Percentiles rank a stretch among this genome's conserved stretches.
Conservation (phyloP, 2,329 filamentous ascomycete genomes). For the Fusarium miscanthi region DNA sequence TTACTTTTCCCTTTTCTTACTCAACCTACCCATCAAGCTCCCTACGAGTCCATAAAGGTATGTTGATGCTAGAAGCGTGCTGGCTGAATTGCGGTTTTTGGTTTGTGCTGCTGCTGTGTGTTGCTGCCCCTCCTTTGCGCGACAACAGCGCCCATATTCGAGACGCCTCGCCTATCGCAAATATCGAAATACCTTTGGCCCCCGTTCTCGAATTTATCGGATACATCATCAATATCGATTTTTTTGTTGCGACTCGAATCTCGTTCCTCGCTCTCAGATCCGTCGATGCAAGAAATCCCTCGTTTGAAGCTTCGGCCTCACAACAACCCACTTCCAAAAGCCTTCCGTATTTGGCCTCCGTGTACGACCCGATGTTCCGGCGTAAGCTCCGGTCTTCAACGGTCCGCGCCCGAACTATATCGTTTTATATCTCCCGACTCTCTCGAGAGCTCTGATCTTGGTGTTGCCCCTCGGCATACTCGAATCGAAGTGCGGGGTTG, state of each 20-base stretch:
- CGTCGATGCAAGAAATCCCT: slow-evolving; percentile 31
- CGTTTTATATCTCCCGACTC: not conserved
- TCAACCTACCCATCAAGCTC: slow-evolving; percentile 37
- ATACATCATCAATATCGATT: not conserved
- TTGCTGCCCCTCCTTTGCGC: slow-evolving; percentile 39
- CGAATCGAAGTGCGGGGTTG: slow-evolving; percentile 33
- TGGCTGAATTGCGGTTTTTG: slow-evolving; percentile 32
- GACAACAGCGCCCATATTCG: slow-evolving; percentile 18
- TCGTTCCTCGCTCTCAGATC: not conserved
- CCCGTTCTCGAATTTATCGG: slow-evolving; percentile 8
- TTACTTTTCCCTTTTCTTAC: slow-evolving; percentile 9
- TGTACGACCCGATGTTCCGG: slow-evolving; percentile 42
- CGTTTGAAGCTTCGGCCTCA: slow-evolving; percentile 20
- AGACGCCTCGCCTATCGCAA: slow-evolving; percentile 29
- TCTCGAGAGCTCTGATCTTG: not conserved
- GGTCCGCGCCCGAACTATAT: not conserved
- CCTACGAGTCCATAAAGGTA: slow-evolving; percentile 35
- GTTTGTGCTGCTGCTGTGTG: slow-evolving; percentile 13
- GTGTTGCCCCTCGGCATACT: slow-evolving; percentile 20
- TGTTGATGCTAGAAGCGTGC: slow-evolving; percentile 10
- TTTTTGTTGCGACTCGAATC: slow-evolving; percentile 2
- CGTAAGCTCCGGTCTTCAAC: slow-evolving; percentile 13
- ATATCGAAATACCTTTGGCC: slow-evolving; percentile 3
- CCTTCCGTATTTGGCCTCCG: slow-evolving; percentile 20
- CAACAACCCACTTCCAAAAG: slow-evolving; percentile 2